Evolutionary conservation across 495 filamentous ascomycete genomes (phyloP).

Genomic region (Talaromyces ruber): DNA sequence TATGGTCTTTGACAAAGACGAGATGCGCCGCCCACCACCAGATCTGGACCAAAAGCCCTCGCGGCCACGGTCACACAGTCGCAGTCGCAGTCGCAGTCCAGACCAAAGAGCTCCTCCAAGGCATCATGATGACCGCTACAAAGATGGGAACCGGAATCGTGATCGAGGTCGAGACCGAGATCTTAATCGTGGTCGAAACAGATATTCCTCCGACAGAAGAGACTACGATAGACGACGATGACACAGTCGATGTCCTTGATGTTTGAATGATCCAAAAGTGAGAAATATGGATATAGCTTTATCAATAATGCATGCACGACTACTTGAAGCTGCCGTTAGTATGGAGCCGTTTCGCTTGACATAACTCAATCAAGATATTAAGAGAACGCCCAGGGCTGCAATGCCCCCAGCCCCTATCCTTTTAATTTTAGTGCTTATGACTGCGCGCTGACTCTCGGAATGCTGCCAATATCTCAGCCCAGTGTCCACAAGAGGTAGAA

Average conservation of each 20-base stretch:
- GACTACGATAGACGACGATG: constrained; percentile 12
- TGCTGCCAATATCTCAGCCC: not conserved
- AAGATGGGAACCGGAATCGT: constrained; percentile 7
- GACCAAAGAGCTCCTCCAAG: constrained; percentile 11
- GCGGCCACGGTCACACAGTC: constrained; percentile 34
- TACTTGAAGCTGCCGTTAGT: not conserved
- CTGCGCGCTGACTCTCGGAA: not conserved
- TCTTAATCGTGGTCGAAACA: constrained; percentile 23
- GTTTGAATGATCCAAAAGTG: not conserved
- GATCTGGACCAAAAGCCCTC: constrained; percentile 39
- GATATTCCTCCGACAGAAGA: constrained; percentile 1
- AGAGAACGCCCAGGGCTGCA: not conserved
- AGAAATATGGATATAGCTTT: not conserved
- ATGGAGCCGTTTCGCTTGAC: not conserved
- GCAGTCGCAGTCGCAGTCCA: constrained; percentile 45
- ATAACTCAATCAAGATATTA: not conserved
- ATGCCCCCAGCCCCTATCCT: not conserved
- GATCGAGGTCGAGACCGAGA: constrained; percentile 13
- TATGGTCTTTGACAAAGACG: constrained; percentile 79
- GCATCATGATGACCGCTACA: constrained; percentile 7
- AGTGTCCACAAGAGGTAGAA: not conserved
- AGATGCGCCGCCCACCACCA: constrained; percentile 47
- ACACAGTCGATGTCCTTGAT: constrained; percentile 4
- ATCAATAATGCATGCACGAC: not conserved
- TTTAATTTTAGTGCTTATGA: not conserved